Conservation (phyloP, 306 rosid genomes). For the Pyrus communis region DNA sequence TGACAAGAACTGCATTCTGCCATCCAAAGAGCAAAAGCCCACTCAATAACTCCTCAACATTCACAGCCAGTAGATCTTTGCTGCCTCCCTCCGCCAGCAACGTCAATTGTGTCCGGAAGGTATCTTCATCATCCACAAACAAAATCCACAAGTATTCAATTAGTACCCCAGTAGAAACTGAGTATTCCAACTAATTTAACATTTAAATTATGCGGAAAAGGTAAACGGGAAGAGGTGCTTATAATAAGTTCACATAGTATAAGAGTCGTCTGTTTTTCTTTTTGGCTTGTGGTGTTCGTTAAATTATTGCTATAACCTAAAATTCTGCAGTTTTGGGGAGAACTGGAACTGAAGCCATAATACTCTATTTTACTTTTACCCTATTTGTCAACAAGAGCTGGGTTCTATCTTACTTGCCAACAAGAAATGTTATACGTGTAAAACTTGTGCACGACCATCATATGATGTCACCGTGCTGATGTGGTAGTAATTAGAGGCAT, state of each 20-base stretch:
- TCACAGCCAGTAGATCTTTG: constrained; percentile 93
- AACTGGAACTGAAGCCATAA: background rate
- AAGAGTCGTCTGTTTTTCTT: background rate
- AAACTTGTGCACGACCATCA: background rate
- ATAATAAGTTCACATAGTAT: background rate
- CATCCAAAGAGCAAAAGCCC: constrained; percentile 15
- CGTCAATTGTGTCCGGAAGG: constrained; percentile 83
- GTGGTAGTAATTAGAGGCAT: background rate
- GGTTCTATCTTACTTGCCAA: background rate
- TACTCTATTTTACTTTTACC: too few relatives aligned
- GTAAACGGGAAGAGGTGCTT: background rate
- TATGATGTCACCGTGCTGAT: background rate
- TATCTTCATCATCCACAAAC: constrained; percentile 39
- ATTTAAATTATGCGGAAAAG: background rate
- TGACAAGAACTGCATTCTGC: constrained; percentile 7
- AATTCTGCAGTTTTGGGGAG: background rate
- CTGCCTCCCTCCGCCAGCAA: constrained; percentile 70
- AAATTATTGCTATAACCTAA: background rate
- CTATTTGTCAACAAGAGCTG: background rate
- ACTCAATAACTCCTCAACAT: constrained; percentile 36
- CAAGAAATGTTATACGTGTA: too few relatives aligned
- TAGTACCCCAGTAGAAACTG: background rate
- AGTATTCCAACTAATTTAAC: background rate
- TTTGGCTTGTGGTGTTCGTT: background rate
- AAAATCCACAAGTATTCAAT: background rate